Base-by-base conservation (phyloP, 495 filamentous ascomycete genomes). In the Penicillium desertorum region DNA sequence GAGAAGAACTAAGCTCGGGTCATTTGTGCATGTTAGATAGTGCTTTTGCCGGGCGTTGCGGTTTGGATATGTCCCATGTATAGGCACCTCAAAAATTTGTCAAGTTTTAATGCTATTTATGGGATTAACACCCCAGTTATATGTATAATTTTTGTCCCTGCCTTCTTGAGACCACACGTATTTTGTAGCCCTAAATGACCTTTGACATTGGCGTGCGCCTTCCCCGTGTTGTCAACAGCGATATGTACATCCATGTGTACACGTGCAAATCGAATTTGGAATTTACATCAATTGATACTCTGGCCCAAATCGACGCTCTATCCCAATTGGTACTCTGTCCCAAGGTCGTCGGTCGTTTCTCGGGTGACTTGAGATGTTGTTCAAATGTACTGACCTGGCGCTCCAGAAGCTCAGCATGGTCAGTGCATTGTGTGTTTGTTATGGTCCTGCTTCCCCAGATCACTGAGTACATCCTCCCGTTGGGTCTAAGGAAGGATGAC, bases 1-100 rank as follows among this genome's bases (percentile, higher is more conserved):
- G 42, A 42, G 27, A 46, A 68, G 48, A 68, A 73, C 58, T 75
- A 67, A 61, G 9, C 41, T 48, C 5, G 45, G 16, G 29, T 52
- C 39, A 53, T 20, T 53, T 43, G 51, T 53, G 53, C 53, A 55
- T 55, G 44, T 55, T 55, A 55, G 43, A 55, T 55, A 55, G 53
- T 55, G 53, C 53, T 37, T 54, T 55, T 45, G n/a, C 52, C 43
- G 53, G 53, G 53, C 53, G 53, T 55, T 54, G 50, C 23, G 52
- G 52, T 54, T 55, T 47, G 53, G 53, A 55, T 53, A 53, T 53
- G 51, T 55, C 53, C 30, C 53, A 46, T 55, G 53, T 55, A 55
- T 55, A 55, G 53, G 53, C 53, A 39, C 53, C 53, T 55, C 53
- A 55, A 55, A 55, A 55, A 55, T 55, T 55, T 47, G 53, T 55